A percentile compares a stretch with the other conserved stretches of the same genome.
Conservation (phyloP, 2,329 filamentous ascomycete species). For the Cordyceps tenuipes region DNA sequence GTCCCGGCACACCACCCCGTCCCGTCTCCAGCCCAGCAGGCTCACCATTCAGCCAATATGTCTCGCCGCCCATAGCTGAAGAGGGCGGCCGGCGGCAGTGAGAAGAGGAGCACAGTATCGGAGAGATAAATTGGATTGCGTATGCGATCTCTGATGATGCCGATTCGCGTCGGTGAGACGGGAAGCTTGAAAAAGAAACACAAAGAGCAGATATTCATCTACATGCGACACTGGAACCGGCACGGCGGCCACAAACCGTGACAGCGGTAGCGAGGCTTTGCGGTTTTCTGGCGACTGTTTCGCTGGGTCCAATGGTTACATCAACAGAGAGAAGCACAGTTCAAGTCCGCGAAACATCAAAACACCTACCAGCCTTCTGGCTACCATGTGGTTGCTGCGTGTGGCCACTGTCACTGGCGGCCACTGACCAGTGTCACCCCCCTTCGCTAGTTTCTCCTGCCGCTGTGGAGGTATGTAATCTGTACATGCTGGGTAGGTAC, state of each 20-base stretch:
- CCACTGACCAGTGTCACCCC: neutral
- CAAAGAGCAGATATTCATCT: neutral
- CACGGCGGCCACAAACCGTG: neutral
- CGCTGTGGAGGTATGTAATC: neutral
- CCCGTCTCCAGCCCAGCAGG: neutral
- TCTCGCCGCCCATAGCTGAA: neutral
- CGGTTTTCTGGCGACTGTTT: neutral
- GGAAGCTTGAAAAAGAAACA: neutral
- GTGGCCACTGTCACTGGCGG: neutral
- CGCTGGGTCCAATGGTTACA: conserved; percentile 8
- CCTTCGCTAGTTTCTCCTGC: neutral
- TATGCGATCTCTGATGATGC: conserved; percentile 3
- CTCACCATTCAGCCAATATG: neutral
- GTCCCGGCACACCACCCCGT: neutral
- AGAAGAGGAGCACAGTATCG: neutral
- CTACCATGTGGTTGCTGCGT: conserved; percentile 5
- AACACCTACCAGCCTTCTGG: neutral
- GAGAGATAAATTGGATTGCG: conserved; percentile 7
- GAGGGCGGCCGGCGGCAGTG: neutral
- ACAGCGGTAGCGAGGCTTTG: neutral
- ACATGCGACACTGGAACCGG: neutral
- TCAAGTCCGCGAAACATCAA: neutral
- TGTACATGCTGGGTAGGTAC: no score
- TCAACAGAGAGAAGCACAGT: neutral
- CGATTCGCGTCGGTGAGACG: conserved; percentile 1